Conservation (phyloP, 495 filamentous ascomycete species). For the Cladorrhinum samala region DNA sequence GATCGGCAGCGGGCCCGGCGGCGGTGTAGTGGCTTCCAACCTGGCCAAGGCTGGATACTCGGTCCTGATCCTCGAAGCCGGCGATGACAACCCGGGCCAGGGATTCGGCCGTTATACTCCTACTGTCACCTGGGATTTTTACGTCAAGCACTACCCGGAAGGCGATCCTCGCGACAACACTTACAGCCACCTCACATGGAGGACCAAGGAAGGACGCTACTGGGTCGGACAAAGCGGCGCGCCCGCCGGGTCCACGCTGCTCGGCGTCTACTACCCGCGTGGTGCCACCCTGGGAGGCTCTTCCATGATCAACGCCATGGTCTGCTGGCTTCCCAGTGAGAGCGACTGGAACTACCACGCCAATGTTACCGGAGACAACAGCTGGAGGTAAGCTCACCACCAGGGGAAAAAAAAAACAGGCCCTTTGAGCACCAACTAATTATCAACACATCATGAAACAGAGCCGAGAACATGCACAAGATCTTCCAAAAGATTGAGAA, state of each 20-base stretch:
- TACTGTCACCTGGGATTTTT: conserved; percentile 35
- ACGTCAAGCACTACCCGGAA: conserved; percentile 31
- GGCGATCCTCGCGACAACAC: conserved; percentile 24
- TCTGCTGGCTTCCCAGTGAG: conserved; percentile 27
- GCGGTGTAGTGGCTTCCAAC: conserved; percentile 50
- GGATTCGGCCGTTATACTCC: conserved; percentile 28
- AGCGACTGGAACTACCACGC: conserved; percentile 32
- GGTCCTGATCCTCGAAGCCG: conserved; percentile 53
- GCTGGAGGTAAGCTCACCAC: conserved; percentile 26
- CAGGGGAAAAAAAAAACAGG: no score
- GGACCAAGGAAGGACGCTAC: conserved; percentile 26
- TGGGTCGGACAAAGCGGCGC: conserved; percentile 31
- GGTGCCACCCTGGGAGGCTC: conserved; percentile 31
- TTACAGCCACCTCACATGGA: conserved; percentile 33
- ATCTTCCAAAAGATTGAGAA: conserved; percentile 31
- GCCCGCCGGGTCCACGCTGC: conserved; percentile 24
- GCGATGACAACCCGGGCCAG: conserved; percentile 38
- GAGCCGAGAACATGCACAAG: conserved; percentile 31
- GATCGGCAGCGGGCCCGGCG: conserved; percentile 46
- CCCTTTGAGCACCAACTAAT: no score
- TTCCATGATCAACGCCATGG: conserved; percentile 35
- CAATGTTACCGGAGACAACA: conserved; percentile 29
- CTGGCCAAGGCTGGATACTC: conserved; percentile 52
- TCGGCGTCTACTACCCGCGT: conserved; percentile 33
- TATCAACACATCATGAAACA: no score